phyloP scores from a whole-genome alignment of 371 early-diverging fungal genomes.

The Syncephalastrum sp. region DNA sequence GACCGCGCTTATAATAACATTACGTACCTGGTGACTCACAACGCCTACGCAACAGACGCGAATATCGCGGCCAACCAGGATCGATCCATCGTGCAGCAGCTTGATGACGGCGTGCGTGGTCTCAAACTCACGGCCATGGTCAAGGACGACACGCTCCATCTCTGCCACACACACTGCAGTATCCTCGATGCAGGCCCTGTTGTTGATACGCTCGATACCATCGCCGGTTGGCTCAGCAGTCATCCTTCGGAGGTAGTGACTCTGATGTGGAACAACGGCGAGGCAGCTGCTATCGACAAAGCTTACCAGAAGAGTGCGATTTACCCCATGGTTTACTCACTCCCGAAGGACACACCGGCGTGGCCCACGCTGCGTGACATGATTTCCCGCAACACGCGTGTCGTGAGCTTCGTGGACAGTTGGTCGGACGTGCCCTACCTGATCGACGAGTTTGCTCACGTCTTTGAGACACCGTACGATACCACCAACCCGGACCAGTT shows the following conservation, averaged over 20 bases:
- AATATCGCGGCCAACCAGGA: conserved; percentile 65
- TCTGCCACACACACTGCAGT: conserved; percentile 65
- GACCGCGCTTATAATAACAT: conserved; percentile 51
- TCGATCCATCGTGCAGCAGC: conserved; percentile 53
- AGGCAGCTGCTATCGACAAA: conserved; percentile 39
- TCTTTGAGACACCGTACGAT: conserved; percentile 59
- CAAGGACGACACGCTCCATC: conserved; percentile 40
- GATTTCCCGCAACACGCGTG: conserved; percentile 57
- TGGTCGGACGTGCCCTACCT: conserved; percentile 14
- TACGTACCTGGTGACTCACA: conserved; percentile 68
- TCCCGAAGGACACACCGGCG: conserved; percentile 5
- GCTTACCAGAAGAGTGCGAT: conserved; percentile 55
- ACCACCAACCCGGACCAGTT: conserved; percentile 28
- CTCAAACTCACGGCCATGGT: conserved; percentile 67
- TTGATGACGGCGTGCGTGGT: conserved; percentile 70
- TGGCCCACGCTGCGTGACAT: conserved; percentile 75
- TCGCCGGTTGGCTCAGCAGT: conserved; percentile 54
- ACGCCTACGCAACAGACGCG: conserved; percentile 61
- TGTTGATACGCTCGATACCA: conserved; percentile 39
- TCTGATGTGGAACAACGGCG: conserved; percentile 71
- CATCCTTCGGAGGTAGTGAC: conserved; percentile 70
- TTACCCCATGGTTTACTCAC: conserved; percentile 47
- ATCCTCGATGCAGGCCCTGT: conserved; percentile 62
- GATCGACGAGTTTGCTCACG: conserved; percentile 46
- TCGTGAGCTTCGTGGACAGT: conserved; percentile 65